These are phyloP conservation scores for Pestalotiopsis sp. DNA, from an alignment of 2,329 filamentous ascomycete genomes.

Conservation along the genomic window DNA sequence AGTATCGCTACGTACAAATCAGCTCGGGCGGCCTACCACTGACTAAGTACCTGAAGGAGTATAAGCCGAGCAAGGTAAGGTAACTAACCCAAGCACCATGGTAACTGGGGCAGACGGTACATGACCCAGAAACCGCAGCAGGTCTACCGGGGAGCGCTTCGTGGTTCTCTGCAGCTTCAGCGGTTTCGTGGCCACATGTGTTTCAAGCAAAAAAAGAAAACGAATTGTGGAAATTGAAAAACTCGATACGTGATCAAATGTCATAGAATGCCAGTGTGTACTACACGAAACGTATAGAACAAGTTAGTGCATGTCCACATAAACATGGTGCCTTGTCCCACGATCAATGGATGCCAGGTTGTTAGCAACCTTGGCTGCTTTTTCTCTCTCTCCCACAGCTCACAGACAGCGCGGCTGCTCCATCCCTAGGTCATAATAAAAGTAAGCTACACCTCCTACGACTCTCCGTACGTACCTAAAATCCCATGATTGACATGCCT, in stretches of 20 bases:
- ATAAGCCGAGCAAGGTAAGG: not conserved
- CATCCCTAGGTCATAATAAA: not conserved
- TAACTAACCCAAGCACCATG: not conserved
- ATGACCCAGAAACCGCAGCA: too few species aligned
- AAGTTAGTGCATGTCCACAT: not conserved
- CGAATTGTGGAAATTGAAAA: not conserved
- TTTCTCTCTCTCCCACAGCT: not conserved
- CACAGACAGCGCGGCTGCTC: not conserved
- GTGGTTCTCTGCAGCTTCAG: not conserved
- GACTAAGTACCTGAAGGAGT: not conserved
- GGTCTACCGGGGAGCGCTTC: not conserved
- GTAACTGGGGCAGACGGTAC: too few species aligned
- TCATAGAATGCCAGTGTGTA: not conserved
- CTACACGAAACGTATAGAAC: not conserved
- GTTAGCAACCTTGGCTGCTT: not conserved
- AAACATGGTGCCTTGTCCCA: not conserved
- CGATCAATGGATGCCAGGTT: not conserved
- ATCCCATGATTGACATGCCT: not conserved
- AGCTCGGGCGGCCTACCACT: not conserved
- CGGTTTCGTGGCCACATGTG: too few species aligned
- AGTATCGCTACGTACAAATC: not conserved
- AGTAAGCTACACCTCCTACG: not conserved
- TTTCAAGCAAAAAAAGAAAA: not conserved
- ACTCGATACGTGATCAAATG: not conserved
- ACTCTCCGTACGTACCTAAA: not conserved